Evolutionary conservation across 305 asterid genomes (phyloP).

Genomic region (Fraxinus xanthoxyloides): DNA sequence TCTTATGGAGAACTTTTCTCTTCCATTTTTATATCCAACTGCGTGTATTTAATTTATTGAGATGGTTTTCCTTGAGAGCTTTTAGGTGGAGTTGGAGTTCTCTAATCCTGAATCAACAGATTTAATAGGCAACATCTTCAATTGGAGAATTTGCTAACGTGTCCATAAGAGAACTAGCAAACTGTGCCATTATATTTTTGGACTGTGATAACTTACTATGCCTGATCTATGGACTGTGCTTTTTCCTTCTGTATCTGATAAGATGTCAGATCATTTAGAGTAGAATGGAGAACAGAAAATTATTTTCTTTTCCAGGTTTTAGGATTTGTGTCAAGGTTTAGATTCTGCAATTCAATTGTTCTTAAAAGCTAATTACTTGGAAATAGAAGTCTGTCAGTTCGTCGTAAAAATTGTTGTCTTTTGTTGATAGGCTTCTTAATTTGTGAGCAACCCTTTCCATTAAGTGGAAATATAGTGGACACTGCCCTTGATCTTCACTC

Average conservation of each 20-base stretch:
- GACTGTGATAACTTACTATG: not conserved
- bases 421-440: constrained; percentile 12
- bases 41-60: not conserved
- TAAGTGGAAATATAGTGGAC: not conserved
- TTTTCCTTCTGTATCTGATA: not conserved
- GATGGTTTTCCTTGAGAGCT: not conserved
- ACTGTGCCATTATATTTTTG: not conserved
- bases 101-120: constrained; percentile 8
- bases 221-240: not conserved
- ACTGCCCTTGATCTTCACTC: not conserved
- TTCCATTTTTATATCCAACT: not conserved
- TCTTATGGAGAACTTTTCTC: constrained; percentile 17
- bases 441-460: not conserved
- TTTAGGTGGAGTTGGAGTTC: not conserved
- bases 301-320: not conserved
- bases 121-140: not conserved
- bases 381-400: not conserved
- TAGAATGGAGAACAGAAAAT: constrained; percentile 2
- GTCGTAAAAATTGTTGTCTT: not conserved
- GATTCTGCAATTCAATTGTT: constrained; percentile 11
- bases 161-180: not conserved
- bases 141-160: not conserved
- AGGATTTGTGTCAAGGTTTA: not conserved
- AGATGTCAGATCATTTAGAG: not conserved
- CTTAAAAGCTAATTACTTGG: constrained; percentile 7